Evolutionary conservation across 208 protist species (phyloP), one percentile per base, ranked within the genome.

Genomic region (Trypanosoma mega): DNA sequence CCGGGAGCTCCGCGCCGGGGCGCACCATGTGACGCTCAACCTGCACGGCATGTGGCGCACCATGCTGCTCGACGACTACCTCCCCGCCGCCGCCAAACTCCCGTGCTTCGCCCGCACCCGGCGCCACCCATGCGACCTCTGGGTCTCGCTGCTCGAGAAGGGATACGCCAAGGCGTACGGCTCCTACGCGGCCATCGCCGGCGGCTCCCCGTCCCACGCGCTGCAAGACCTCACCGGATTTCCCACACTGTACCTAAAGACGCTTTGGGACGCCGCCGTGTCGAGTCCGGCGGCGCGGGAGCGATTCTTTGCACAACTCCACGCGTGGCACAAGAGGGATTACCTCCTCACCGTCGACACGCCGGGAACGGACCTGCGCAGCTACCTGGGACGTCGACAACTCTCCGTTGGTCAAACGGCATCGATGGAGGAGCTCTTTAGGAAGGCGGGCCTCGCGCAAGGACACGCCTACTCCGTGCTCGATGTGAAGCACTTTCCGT

Each of bases 81-180:
- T 77, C 46, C 71, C 71, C 14, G 18, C 52, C 14, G 30, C 48
- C 5, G 36, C 34, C 5, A 55, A 55, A 1, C 20, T 23, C 12
- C 81, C 76, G 8, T 68, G 53, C 62, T 87, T 82, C 53, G 74
- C 73, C 8, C 69, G 74, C 26, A 80, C 80, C 51, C 64, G 68
- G 9, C 49, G 63, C 18, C 71, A 86, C 50, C 78, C 78, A 12
- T 72, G 81, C 50, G 75, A 90, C 56, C 36, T 90, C 58, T 96
- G 89, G 89, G 66, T 79, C 2, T 86, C 76, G 6, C 74, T 88
- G 27, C 33, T 90, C 24, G 80, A 95, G 55, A 93, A 95, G 63
- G 89, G 81, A 41, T 93, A 96, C 72, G 87, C 87, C 9, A 96
- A 96, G 73, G 59, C 69, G 3, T 74, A 85, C 37, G 86, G 89